Percentiles rank a stretch among this genome's conserved stretches.
phyloP scores from a whole-genome alignment of 768 basidiomycete genomes.

The Lentinus tigrinus region DNA sequence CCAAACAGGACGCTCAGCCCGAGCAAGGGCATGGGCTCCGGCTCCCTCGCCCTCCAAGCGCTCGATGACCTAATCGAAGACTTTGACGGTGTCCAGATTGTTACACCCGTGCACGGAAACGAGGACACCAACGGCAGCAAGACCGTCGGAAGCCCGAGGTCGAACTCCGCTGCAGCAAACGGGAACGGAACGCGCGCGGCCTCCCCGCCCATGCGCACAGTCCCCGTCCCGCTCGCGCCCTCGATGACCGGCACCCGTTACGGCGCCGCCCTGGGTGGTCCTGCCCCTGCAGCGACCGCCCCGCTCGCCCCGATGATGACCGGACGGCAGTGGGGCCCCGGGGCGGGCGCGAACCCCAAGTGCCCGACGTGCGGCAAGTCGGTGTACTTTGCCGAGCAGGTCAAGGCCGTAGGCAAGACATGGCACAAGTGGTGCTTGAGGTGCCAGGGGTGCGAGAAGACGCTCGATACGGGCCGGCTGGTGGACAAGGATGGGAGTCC shows the following conservation, averaged over 20 bases:
- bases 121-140: slow-evolving; percentile 2
- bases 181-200: slow-evolving; percentile 45
- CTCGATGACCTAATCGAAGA: slow-evolving; percentile 5
- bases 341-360: slow-evolving; percentile 50
- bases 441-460: slow-evolving; percentile 68
- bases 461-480: slow-evolving; percentile 69
- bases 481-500: slow-evolving; percentile 77
- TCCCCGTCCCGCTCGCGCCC: slow-evolving; percentile 34
- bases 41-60: slow-evolving; percentile 5
- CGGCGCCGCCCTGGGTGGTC: slow-evolving; percentile 48
- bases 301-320: slow-evolving; percentile 26
- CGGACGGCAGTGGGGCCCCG: slow-evolving; percentile 46
- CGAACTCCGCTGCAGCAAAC: slow-evolving; percentile 9
- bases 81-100: not conserved
- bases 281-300: not conserved
- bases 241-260: slow-evolving; percentile 66
- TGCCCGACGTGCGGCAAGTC: slow-evolving; percentile 73
- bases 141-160: slow-evolving; percentile 18
- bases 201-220: slow-evolving; percentile 28
- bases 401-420: slow-evolving; percentile 79
- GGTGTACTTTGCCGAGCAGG: slow-evolving; percentile 85
- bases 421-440: slow-evolving; percentile 77
- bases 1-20: slow-evolving; percentile 42
- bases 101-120: not conserved
- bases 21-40: slow-evolving; percentile 6